Base-by-base conservation (phyloP, 306 rosid species). In the Vigna reflexopilosa region DNA sequence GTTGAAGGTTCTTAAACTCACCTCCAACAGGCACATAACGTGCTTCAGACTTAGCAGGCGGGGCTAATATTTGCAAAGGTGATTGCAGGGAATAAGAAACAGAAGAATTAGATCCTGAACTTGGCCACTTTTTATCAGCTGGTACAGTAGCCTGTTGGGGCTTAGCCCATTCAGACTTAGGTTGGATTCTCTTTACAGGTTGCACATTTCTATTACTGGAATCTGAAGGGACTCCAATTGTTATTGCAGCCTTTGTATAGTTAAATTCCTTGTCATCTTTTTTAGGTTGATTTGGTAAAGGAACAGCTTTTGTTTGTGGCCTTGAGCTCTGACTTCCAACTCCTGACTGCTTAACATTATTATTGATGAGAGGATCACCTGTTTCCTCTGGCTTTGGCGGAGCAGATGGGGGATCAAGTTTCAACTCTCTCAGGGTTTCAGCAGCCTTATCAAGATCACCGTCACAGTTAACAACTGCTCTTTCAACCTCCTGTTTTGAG, bases 401-500 rank as follows among this genome's bases (percentile, higher is more conserved):
- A 65, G 86, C 89, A 15, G 89, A 80, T 45, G 87, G 85, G 7
- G 89, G 84, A 49, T 93, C 94, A 38, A 82, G 88, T 88, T 87
- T 96, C 67, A 75, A 36, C 20, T 80, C 84, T 83, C 92, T 90
- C 83, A 96, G 85, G 84, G 82, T 76, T 82, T 90, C 94, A 7
- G 90, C 94, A 63, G 96, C 91, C 86, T 90, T 88, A 73, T 93
- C 92, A 81, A 93, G 93, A 85, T 96, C 98, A 76, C 99, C 99
- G 74, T 93, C 97, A 83, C 87, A 86, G 51, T 87, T 48, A 71
- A 96, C 98, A 50, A 96, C 50, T 55, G 89, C 96, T 88, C 97
- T 93, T 85, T 96, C 99, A 78, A 96, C 97, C 79, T 96, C 99
- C 82, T 91, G 99, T 82, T 86, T 96, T 16, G 96, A 88, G 85